phyloP scores from a whole-genome alignment of 1,284 basidiomycete species.

The Ustilago cynodontis region DNA sequence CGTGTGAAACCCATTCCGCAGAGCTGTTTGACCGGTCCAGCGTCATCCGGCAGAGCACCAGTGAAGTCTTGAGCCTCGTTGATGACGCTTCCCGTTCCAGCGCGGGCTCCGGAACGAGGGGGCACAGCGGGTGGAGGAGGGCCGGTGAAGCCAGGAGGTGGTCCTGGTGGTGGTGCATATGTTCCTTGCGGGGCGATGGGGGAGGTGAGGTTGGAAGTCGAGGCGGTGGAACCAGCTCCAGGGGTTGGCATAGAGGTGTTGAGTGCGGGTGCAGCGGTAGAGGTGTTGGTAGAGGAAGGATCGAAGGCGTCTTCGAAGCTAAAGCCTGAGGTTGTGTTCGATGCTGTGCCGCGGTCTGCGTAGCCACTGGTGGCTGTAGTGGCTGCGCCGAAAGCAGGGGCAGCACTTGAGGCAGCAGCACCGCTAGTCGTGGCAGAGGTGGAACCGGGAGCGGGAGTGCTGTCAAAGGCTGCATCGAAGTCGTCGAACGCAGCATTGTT shows the following conservation, averaged over 20 bases:
- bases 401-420: neutral
- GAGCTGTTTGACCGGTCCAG: conserved; percentile 64
- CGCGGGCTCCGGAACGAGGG: conserved; percentile 14
- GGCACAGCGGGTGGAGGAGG: conserved; percentile 25
- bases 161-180: conserved; percentile 50
- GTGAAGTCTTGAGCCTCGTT: conserved; percentile 42
- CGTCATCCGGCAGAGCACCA: conserved; percentile 63
- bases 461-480: conserved; percentile 58
- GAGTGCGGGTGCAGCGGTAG: conserved; percentile 15
- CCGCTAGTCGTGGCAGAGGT: neutral
- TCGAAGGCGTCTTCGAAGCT: conserved; percentile 65
- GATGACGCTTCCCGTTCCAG: conserved; percentile 6
- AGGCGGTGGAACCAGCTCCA: conserved; percentile 12
- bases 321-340: conserved; percentile 52
- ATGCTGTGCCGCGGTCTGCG: conserved; percentile 25
- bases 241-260: neutral
- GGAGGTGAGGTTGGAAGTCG: conserved; percentile 9
- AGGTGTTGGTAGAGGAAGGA: conserved; percentile 16
- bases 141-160: conserved; percentile 40
- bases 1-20: conserved; percentile 68
- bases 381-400: conserved; percentile 12
- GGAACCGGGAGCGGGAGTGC: conserved; percentile 8
- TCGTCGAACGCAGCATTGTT: conserved; percentile 51
- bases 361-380: conserved; percentile 1
- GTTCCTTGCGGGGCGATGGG: conserved; percentile 30